Conservation (phyloP, 2,329 filamentous ascomycete species). For the Tolypocladium tropicale region DNA sequence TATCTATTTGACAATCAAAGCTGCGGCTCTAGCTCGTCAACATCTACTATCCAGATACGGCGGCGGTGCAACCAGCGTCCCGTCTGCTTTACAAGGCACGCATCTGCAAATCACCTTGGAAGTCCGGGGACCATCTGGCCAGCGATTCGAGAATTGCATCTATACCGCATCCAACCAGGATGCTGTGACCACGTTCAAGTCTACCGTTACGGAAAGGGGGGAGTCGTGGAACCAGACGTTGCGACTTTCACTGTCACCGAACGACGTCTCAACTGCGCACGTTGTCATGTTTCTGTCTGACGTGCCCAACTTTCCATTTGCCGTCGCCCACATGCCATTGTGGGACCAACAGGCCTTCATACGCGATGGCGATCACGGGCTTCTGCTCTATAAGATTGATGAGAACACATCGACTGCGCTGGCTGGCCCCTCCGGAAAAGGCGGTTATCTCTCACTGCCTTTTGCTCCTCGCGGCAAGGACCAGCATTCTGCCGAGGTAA, state of each 20-base stretch:
- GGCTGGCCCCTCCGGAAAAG: conserved; percentile 56
- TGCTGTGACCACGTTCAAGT: conserved; percentile 78
- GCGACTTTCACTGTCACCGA: conserved; percentile 64
- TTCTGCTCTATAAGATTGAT: conserved; percentile 84
- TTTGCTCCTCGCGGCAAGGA: conserved; percentile 64
- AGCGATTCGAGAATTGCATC: conserved; percentile 80
- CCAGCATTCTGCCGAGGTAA: conserved; percentile 62
- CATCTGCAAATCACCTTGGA: conserved; percentile 87
- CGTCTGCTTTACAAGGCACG: conserved; percentile 49
- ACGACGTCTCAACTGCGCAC: conserved; percentile 75
- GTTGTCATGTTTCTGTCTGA: conserved; percentile 85
- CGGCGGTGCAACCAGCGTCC: conserved; percentile 66
- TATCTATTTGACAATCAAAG: conserved; percentile 81
- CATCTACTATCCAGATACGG: conserved; percentile 54
- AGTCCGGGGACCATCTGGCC: conserved; percentile 67
- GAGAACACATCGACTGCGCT: conserved; percentile 68
- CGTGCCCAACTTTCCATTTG: conserved; percentile 78
- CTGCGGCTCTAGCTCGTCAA: conserved; percentile 69
- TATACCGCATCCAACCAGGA: conserved; percentile 74
- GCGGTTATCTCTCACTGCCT: conserved; percentile 76
- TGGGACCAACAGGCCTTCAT: conserved; percentile 91
- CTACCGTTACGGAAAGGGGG: conserved; percentile 67
- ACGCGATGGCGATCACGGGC: conserved; percentile 68
- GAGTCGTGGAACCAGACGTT: conserved; percentile 84
- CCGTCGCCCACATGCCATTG: conserved; percentile 82